Evolutionary conservation across 1,284 basidiomycete species (phyloP).

Genomic region (Ustilago bromivora): DNA sequence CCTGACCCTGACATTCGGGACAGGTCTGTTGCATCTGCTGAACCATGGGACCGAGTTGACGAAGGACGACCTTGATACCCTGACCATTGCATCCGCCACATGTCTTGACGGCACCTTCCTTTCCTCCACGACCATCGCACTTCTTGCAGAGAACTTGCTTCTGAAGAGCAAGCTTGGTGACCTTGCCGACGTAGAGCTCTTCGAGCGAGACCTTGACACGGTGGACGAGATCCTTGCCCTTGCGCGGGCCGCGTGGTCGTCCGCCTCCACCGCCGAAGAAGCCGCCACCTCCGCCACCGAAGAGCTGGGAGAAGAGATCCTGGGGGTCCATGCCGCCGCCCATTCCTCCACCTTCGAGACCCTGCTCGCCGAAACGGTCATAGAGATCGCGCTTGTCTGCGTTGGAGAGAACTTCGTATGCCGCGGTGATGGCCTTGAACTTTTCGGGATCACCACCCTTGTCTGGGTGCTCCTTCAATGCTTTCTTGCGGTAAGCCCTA

Average conservation of each 20-base stretch:
- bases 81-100: slow-evolving; percentile 88
- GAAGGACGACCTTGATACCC: slow-evolving; percentile 89
- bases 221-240: slow-evolving; percentile 98
- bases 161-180: slow-evolving; percentile 95
- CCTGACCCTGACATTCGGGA: slow-evolving; percentile 89
- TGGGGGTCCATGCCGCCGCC: slow-evolving; percentile 93
- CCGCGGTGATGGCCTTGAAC: slow-evolving; percentile 98
- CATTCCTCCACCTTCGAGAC: slow-evolving; percentile 76
- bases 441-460: slow-evolving; percentile 94
- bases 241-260: slow-evolving; percentile 84
- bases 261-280: slow-evolving; percentile 76
- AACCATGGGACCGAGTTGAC: slow-evolving; percentile 99
- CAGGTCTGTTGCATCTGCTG: slow-evolving; percentile 98
- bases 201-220: slow-evolving; percentile 95
- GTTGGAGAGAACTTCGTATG: slow-evolving; percentile 95
- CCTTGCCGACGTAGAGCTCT: slow-evolving; percentile 98
- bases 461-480: slow-evolving; percentile 80
- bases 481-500: slow-evolving; percentile 62
- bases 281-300: slow-evolving; percentile 78
- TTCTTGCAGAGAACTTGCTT: slow-evolving; percentile 93
- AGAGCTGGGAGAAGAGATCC: slow-evolving; percentile 98
- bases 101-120: slow-evolving; percentile 89
- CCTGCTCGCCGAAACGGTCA: slow-evolving; percentile 93
- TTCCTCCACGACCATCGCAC: slow-evolving; percentile 96
- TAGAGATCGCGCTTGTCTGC: slow-evolving; percentile 79